phyloP scores from a whole-genome alignment of 768 basidiomycete species.

The Suillus placidus region DNA sequence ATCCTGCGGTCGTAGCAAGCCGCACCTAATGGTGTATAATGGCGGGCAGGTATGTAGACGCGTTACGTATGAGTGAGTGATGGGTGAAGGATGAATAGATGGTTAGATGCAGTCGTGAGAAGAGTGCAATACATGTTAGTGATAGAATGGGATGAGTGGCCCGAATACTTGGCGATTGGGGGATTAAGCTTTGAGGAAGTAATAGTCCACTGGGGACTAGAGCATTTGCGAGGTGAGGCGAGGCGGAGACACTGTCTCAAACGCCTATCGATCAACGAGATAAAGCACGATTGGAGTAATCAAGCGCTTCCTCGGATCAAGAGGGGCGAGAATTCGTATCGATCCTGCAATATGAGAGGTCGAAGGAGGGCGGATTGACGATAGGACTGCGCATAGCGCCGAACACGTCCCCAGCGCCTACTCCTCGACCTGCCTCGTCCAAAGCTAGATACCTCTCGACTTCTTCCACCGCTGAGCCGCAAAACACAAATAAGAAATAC shows the following conservation, averaged over 20 bases:
- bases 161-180: constrained; percentile 24
- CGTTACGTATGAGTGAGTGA: constrained; percentile 18
- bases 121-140: constrained; percentile 23
- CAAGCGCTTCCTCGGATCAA: constrained; percentile 38
- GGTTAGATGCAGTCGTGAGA: constrained; percentile 25
- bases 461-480: constrained; percentile 29
- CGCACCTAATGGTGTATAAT: constrained; percentile 20
- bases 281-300: constrained; percentile 32
- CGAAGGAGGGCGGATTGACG: constrained; percentile 26
- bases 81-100: constrained; percentile 27
- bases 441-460: constrained; percentile 17
- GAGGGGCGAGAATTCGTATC: constrained; percentile 29
- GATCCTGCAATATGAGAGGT: constrained; percentile 40
- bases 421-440: constrained; percentile 29
- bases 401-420: constrained; percentile 37
- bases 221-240: constrained; percentile 21
- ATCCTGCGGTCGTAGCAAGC: constrained; percentile 35
- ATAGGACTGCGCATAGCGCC: constrained; percentile 34
- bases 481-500: constrained; percentile 36
- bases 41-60: constrained; percentile 19
- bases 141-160: constrained; percentile 23
- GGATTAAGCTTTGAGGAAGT: constrained; percentile 26
- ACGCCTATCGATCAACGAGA: constrained; percentile 51
- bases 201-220: constrained; percentile 32
- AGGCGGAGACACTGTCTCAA: constrained; percentile 33